Percentiles rank a stretch among this genome's conserved stretches.
phyloP scores from a whole-genome alignment of 805 yeast species.

The Barnettozyma wickerhamii region DNA sequence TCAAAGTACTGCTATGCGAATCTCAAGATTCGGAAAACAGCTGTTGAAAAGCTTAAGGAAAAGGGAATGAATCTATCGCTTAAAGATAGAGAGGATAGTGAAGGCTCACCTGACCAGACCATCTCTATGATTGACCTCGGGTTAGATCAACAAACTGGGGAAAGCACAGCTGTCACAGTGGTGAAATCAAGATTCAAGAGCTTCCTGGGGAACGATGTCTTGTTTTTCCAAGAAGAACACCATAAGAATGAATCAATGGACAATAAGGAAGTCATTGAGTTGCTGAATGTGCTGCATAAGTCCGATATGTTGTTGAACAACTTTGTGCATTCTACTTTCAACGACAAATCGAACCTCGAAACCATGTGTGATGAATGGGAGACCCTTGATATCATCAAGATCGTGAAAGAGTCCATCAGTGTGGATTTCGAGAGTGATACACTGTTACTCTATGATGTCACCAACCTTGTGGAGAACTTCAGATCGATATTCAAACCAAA shows the following conservation, averaged over 20 bases:
- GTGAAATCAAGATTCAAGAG: slow-evolving; percentile 1
- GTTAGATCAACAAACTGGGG: background rate
- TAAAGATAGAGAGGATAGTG: slow-evolving; percentile 1
- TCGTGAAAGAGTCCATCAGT: slow-evolving; percentile 1
- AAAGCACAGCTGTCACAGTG: background rate
- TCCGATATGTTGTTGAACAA: slow-evolving; percentile 14
- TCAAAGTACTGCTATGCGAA: slow-evolving; percentile 69
- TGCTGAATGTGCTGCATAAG: slow-evolving; percentile 11
- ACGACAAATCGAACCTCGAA: background rate
- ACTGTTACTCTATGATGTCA: slow-evolving; percentile 1
- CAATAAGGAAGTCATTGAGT: background rate
- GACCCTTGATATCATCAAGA: slow-evolving; percentile 2
- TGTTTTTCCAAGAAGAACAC: slow-evolving; percentile 8
- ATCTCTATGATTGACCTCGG: slow-evolving; percentile 1
- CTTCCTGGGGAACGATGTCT: slow-evolving; percentile 1
- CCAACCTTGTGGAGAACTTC: background rate
- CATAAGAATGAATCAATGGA: slow-evolving; percentile 1
- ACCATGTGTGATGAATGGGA: slow-evolving; percentile 16
- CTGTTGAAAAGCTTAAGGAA: background rate
- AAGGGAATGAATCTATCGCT: slow-evolving; percentile 5
- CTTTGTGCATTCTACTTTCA: slow-evolving; percentile 5
- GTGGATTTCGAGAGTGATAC: slow-evolving; percentile 2
- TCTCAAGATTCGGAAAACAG: slow-evolving; percentile 2
- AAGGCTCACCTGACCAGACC: slow-evolving; percentile 6
- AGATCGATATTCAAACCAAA: slow-evolving; percentile 1